Percentiles rank a stretch among this genome's conserved stretches.
Evolutionary conservation across 2,329 filamentous ascomycete species (phyloP).

Genomic region (Chaetomiaceae sp.): DNA sequence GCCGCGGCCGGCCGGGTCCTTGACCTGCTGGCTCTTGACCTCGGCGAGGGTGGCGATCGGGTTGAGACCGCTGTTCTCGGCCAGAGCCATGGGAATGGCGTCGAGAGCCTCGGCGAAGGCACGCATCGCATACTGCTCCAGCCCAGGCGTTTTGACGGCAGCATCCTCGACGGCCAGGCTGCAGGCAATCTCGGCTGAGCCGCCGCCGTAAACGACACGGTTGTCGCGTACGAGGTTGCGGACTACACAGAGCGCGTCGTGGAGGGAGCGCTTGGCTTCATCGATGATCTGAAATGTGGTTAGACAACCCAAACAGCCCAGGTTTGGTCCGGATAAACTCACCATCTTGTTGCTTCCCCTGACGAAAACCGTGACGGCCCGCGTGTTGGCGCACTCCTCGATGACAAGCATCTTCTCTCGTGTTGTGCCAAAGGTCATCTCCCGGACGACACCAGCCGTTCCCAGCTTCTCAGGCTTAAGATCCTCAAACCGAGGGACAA

Average conservation of each 20-base stretch:
- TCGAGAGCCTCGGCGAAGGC: constrained; percentile 95
- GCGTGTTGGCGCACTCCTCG: constrained; percentile 96
- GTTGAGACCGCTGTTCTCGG: constrained; percentile 94
- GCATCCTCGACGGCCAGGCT: constrained; percentile 93
- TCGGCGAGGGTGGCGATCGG: constrained; percentile 92
- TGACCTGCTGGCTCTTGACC: constrained; percentile 95
- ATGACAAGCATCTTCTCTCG: constrained; percentile 99
- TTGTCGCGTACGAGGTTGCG: constrained; percentile 95
- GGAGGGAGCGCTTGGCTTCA: constrained; percentile 94
- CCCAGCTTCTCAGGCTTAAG: constrained; percentile 87
- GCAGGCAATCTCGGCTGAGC: constrained; percentile 95
- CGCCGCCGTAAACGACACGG: constrained; percentile 94
- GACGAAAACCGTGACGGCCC: constrained; percentile 94
- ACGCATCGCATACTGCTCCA: constrained; percentile 98
- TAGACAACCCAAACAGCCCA: constrained; percentile 10
- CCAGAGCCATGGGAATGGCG: constrained; percentile 87
- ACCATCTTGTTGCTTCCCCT: constrained; percentile 99
- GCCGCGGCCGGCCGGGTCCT: constrained; percentile 54
- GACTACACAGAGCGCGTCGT: constrained; percentile 96
- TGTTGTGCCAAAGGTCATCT: constrained; percentile 96
- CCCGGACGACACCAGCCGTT: constrained; percentile 79
- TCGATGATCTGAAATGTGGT: constrained; percentile 76
- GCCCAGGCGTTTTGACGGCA: constrained; percentile 88
- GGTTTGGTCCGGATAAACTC: constrained; percentile 31
- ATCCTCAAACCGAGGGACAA: constrained; percentile 96